Evolutionary conservation across 2,329 filamentous ascomycete genomes (phyloP), one percentile per base, ranked within the genome.

Genomic region (Trichoderma asperellum): DNA sequence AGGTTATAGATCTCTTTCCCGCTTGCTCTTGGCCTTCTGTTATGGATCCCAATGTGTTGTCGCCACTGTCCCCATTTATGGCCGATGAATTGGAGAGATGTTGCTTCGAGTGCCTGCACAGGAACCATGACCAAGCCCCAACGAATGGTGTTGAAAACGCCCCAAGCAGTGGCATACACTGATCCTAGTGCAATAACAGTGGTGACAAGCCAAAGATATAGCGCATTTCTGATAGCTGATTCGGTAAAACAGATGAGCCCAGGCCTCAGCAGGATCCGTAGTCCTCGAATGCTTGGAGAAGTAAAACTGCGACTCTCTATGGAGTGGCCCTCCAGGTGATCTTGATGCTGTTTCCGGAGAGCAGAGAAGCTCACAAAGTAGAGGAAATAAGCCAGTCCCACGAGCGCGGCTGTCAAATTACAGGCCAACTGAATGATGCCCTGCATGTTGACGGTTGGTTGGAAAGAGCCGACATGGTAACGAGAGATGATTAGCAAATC

Each of bases 101-200:
- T 90, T 2, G 87, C 87, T 76, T 93, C 89, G 0, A 92, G 80
- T 0, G 89, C 84, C 70, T 88, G 85, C 0, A 93, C 88, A 0
- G 90, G 90, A 0, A 92, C 89, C 90, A 93, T 93, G 35, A 93
- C 81, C 0, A 93, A 80, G 0, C 90, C 91, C 90, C 90, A 92
- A 16, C 90, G 84, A 53, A 93, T 92, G 0, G 89, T 92, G 68
- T 86, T 91, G 80, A 93, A 93, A 11, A 92, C 82, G 1, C 89
- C 88, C 90, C 90, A 93, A 0, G 90, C 89, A 0, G 90, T 92
- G 0, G 89, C 88, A 76, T 93, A 93, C 7, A 87, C 84, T 0
- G 81, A 78, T 0, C 90, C 89, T 70, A 93, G 81, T 0, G 84
- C 79, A 0, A 93, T 84, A 21, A 93, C 90, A 5, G 84, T 87